These are phyloP conservation scores for Komagataella ulmi DNA, from an alignment of 805 yeast genomes.

Conservation along the genomic window DNA sequence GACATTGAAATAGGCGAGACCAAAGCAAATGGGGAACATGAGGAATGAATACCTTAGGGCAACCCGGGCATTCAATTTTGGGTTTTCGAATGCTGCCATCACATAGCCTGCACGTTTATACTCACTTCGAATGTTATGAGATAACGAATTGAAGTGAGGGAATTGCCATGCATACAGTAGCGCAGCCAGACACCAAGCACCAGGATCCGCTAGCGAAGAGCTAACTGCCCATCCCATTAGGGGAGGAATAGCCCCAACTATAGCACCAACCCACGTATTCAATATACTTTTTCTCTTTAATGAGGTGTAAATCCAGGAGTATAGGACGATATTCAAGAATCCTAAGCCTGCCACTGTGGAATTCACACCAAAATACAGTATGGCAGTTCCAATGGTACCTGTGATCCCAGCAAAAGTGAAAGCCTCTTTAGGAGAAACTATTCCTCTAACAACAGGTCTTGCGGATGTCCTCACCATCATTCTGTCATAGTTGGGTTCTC, in stretches of 20 bases:
- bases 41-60: constrained; percentile 80
- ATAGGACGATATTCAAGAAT: constrained; percentile 61
- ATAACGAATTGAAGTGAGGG: constrained; percentile 90
- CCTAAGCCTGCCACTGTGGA: constrained; percentile 79
- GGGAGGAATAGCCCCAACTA: constrained; percentile 98
- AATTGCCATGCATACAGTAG: constrained; percentile 95
- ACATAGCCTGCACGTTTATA: constrained; percentile 90
- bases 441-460: constrained; percentile 84
- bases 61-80: constrained; percentile 84
- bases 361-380: constrained; percentile 72
- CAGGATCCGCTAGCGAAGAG: constrained; percentile 68
- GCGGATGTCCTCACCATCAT: constrained; percentile 80
- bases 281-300: constrained; percentile 72
- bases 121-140: constrained; percentile 79
- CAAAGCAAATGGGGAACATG: constrained; percentile 90
- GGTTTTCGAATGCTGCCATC: constrained; percentile 94
- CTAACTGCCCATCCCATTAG: constrained; percentile 99
- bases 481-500: constrained; percentile 84
- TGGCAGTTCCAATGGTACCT: constrained; percentile 58
- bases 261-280: constrained; percentile 97
- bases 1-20: constrained; percentile 62
- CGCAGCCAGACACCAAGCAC: constrained; percentile 90
- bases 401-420: constrained; percentile 63
- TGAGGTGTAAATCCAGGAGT: constrained; percentile 87
- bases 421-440: constrained; percentile 65